A percentile compares a stretch with the other conserved stretches of the same genome.
phyloP scores from a whole-genome alignment of 371 early-diverging fungal species.

The Phascolomyces articulosus region DNA sequence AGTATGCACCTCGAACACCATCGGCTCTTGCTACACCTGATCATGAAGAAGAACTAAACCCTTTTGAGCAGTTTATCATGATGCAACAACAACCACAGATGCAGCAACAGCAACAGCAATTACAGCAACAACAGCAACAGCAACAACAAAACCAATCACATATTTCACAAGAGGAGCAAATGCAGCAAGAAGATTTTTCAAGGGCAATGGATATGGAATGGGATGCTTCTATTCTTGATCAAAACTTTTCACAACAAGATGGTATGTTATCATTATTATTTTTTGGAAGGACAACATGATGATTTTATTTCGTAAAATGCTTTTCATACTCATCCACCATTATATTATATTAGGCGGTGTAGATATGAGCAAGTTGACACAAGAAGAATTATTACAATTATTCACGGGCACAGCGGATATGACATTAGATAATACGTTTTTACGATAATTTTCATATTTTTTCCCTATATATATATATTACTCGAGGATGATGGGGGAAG shows the following conservation, averaged over 20 bases:
- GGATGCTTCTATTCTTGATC: neutral
- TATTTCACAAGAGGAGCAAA: neutral
- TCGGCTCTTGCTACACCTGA: slow-evolving; percentile 38
- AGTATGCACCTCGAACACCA: slow-evolving; percentile 31
- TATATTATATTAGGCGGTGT: neutral
- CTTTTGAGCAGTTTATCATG: slow-evolving; percentile 25
- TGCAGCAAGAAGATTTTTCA: neutral
- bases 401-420: neutral
- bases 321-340: too few relatives aligned
- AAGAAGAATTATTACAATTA: slow-evolving; percentile 8
- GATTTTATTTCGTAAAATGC: too few relatives aligned
- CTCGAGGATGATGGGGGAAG: too few relatives aligned
- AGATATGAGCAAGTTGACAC: slow-evolving; percentile 2
- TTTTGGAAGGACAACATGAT: too few relatives aligned
- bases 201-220: slow-evolving; percentile 2
- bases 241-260: neutral
- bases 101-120: neutral
- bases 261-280: neutral
- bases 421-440: slow-evolving; percentile 1
- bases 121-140: neutral
- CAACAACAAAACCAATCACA: neutral
- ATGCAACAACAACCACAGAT: slow-evolving; percentile 9
- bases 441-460: neutral
- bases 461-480: neutral
- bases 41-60: slow-evolving; percentile 28